phyloP scores from a whole-genome alignment of 306 rosid genomes.

The Albizia julibrissin region DNA sequence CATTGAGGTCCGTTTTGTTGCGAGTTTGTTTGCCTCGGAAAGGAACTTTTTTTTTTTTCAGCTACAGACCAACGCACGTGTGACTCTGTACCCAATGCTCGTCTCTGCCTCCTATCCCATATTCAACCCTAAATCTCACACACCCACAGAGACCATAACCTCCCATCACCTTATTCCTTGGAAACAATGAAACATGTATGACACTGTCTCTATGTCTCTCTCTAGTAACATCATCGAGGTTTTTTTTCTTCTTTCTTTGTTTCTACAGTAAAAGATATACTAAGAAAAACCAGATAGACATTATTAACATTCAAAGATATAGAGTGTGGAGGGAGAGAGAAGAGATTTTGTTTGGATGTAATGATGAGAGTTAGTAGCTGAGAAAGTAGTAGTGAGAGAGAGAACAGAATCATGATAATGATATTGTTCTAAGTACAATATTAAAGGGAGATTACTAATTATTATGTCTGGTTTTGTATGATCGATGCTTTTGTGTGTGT shows the following conservation, averaged over 20 bases:
- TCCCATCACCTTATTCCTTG: conserved; percentile 41
- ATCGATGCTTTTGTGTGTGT: background rate
- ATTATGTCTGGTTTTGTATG: conserved; percentile 32
- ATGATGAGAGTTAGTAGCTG: conserved; percentile 48
- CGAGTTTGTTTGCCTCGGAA: conserved; percentile 84
- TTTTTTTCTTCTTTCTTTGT: background rate
- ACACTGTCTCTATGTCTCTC: background rate
- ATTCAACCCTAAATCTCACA: conserved; percentile 54
- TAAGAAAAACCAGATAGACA: background rate
- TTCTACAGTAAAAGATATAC: background rate
- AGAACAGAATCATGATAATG: conserved; percentile 20
- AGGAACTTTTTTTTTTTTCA: conserved; percentile 47
- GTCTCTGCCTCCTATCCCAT: conserved; percentile 46
- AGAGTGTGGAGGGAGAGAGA: background rate
- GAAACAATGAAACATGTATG: conserved; percentile 22
- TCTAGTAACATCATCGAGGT: background rate
- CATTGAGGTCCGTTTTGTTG: conserved; percentile 56
- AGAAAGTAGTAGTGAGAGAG: conserved; percentile 29
- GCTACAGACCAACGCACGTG: conserved; percentile 80
- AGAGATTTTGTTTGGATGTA: conserved; percentile 40
- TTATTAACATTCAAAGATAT: background rate
- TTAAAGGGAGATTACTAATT: conserved; percentile 37
- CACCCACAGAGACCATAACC: conserved; percentile 40
- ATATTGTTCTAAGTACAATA: conserved; percentile 31
- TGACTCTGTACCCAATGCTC: conserved; percentile 82